Evolutionary conservation across 345 rosid genomes (phyloP), one percentile per base, ranked within the genome.

Genomic region (Citrus glauca): DNA sequence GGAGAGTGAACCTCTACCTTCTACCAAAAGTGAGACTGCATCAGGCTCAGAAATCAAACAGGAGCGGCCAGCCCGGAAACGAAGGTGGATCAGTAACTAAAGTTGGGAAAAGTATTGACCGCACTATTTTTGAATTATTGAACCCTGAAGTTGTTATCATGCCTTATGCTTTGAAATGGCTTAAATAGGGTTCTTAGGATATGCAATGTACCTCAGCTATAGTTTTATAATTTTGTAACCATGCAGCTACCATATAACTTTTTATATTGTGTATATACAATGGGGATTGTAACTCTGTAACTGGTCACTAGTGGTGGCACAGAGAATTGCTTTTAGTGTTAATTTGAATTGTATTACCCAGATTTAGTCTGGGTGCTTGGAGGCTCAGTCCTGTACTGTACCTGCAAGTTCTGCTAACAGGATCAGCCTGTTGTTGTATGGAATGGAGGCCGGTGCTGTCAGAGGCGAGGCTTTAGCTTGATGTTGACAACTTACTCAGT

Each of bases 41-140:
- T 82, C 82, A 27, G 92, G 90, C 73, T 76, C 90, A 62, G 98
- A 96, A 84, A 84, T 94, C 74, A 96, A 94, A 81, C 91, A 85
- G 64, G 98, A 93, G 90, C 89, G 97, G 57, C 99, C 97, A 74
- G 88, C 98, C 45, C 88, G 99, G 61, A 95, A 90, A 83, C 83
- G 98, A 80, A 86, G 97, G 86, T 95, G 99, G 99, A 81, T 90
- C 75, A 88, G 93, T 83, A 87, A 73, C 86, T 95, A 84, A 82
- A 25, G 35, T n/a, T 48, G 27, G 24, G 66, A 40, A 48, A 38
- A 53, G 11, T 56, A 42, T 61, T 25, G 28, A 16, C 56, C 16
- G 69, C 56, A 22, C 19, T 32, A 50, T 64, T 63, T 74, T 67
- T 74, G 59, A 30, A 48, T 61, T 55, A 30, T 20, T 17, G 72